phyloP scores from a whole-genome alignment of 2,329 filamentous ascomycete species.

The Amylocarpus encephaloides region DNA sequence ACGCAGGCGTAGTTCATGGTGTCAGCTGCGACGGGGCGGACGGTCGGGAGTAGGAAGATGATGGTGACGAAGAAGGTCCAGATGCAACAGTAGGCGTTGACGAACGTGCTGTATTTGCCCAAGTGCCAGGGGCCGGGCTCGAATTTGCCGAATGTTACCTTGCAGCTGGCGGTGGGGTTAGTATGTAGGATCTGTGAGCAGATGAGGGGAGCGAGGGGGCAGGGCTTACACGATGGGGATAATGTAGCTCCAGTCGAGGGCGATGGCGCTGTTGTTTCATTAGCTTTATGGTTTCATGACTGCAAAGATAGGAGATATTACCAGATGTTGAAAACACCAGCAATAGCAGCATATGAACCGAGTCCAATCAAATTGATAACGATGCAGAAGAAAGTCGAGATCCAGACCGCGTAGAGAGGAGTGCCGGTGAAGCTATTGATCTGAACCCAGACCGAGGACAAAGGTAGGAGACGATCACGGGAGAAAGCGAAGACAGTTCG shows the following conservation, averaged over 20 bases:
- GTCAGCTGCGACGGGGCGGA: conserved; percentile 38
- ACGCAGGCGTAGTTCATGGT: conserved; percentile 52
- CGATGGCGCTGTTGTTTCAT: conserved; percentile 38
- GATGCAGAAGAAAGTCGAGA: conserved; percentile 47
- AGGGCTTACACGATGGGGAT: conserved; percentile 47
- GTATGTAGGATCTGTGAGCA: not conserved
- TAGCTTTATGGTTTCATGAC: too few relatives aligned
- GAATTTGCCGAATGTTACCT: conserved; percentile 43
- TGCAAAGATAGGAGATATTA: not conserved
- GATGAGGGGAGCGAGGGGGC: too few relatives aligned
- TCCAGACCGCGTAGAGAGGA: conserved; percentile 55
- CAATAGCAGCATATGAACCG: conserved; percentile 46
- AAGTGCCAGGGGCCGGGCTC: conserved; percentile 47
- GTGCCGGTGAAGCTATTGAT: conserved; percentile 49
- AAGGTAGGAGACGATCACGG: conserved; percentile 53
- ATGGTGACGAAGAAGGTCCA: conserved; percentile 49
- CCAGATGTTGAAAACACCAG: conserved; percentile 47
- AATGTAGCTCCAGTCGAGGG: conserved; percentile 49
- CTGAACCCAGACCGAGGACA: conserved; percentile 49
- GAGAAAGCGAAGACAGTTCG: conserved; percentile 52
- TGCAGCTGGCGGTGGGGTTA: conserved; percentile 29
- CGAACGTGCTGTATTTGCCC: conserved; percentile 35
- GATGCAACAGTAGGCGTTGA: conserved; percentile 44
- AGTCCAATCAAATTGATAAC: conserved; percentile 53
- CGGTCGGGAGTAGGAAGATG: conserved; percentile 48